Base-by-base conservation (phyloP, 768 basidiomycete species). In the Butyriboletus loyo region DNA sequence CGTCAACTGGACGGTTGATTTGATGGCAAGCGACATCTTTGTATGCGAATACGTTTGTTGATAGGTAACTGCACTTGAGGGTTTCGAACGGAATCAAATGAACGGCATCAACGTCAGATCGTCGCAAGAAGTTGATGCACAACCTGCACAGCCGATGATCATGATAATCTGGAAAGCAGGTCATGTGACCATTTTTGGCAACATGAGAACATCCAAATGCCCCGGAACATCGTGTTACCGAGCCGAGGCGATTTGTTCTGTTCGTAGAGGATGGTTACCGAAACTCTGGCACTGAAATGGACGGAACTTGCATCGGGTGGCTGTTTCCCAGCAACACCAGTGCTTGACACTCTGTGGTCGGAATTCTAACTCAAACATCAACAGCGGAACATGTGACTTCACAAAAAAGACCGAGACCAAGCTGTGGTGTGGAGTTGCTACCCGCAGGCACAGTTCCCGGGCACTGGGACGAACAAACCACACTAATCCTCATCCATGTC, bases 401-500 rank as follows among this genome's bases (percentile, higher is more conserved):
- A 53, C 43, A 36, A 43, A 46, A 56, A 24, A 22, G 28, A 22
- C 43, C 15, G 25, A 37, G 49, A 46, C 14, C 27, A 30, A 32
- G 8, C 3, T 41, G 45, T 49, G 28, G 24, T 41, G 55, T 49
- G 47, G 45, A 45, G 50, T 40, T n/a, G 14, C 34, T 34, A 15
- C 22, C 42, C 39, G 41, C 43, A 40, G 22, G 46, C 55, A 41
- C 49, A 47, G 35, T 25, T 39, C n/a, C 17, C 13, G 36, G 45
- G 17, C 40, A 48, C 45, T 49, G 38, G 56, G 35, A 50, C 25
- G 34, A 31, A 46, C 40, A 30, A 32, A 38, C 47, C 34, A 38
- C 19, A 37, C 53, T 63, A 77, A 41, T 78, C 72, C 53, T 76
- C 73, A 42, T 77, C 77, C 72, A 75, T 75, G 25, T 61, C 60